Percentiles rank a stretch among this genome's conserved stretches.
phyloP scores from a whole-genome alignment of 2,329 filamentous ascomycete genomes.

The Penicillium sp. region DNA sequence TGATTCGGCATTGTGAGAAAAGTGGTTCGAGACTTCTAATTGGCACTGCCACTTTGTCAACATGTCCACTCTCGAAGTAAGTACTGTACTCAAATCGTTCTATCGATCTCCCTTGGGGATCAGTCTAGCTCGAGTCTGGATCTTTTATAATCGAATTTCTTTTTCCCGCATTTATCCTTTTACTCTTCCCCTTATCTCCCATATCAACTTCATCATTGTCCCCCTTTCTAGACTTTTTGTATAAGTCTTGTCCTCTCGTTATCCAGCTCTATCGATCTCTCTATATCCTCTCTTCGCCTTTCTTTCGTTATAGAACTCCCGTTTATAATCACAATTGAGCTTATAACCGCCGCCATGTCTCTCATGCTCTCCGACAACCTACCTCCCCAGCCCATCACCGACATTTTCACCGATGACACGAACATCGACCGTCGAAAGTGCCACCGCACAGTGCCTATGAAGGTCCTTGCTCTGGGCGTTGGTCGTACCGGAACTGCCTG shows the following conservation, averaged over 20 bases:
- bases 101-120: constrained; percentile 16
- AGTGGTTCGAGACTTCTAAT: constrained; percentile 13
- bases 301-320: not conserved
- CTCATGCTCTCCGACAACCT: constrained; percentile 38
- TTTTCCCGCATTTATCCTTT: constrained; percentile 9
- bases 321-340: constrained; percentile 7
- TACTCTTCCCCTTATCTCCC: constrained; percentile 17
- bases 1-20: constrained; percentile 6
- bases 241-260: constrained; percentile 24
- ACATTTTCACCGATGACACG: constrained; percentile 59
- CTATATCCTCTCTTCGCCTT: constrained; percentile 1
- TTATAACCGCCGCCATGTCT: constrained; percentile 28
- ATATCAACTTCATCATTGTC: constrained; percentile 16
- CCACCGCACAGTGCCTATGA: constrained; percentile 66
- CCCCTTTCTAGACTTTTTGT: constrained; percentile 24
- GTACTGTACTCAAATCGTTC: constrained; percentile 15
- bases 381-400: constrained; percentile 41
- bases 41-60: constrained; percentile 20
- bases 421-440: constrained; percentile 65
- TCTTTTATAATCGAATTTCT: constrained; percentile 11
- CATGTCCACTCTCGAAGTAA: constrained; percentile 15
- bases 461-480: constrained; percentile 65
- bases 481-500: constrained; percentile 68
- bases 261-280: constrained; percentile 7
- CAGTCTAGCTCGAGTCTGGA: constrained; percentile 1